Conservation (phyloP, 805 yeast species). For the Wickerhamomyces tratensis region DNA sequence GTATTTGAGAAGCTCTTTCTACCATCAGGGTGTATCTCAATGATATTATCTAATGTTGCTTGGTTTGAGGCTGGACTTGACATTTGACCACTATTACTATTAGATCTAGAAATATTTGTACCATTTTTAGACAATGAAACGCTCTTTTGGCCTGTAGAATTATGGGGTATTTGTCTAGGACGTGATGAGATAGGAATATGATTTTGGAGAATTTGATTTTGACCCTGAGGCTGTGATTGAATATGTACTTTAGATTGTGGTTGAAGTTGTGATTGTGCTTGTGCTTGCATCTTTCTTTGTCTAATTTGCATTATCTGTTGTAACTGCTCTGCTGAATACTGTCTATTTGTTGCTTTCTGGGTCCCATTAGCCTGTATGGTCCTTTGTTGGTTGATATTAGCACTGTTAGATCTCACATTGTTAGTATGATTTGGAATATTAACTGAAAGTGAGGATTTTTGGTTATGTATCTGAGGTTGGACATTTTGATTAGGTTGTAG, state of each 20-base stretch:
- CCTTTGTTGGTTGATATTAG: slow-evolving; percentile 6
- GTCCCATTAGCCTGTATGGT: background rate
- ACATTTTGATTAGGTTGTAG: background rate
- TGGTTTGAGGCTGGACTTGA: slow-evolving; percentile 3
- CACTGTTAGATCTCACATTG: background rate
- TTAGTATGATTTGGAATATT: too few relatives aligned
- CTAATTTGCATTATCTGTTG: slow-evolving; percentile 42
- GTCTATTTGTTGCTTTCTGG: slow-evolving; percentile 32
- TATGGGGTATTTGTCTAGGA: too few relatives aligned
- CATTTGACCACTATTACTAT: slow-evolving; percentile 9
- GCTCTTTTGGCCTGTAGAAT: background rate
- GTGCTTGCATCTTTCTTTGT: slow-evolving; percentile 12
- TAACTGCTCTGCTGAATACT: slow-evolving; percentile 50
- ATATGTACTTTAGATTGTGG: slow-evolving; percentile 12
- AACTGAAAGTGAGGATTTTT: too few relatives aligned
- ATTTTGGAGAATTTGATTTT: slow-evolving; percentile 6
- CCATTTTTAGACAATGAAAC: background rate
- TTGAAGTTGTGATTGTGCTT: slow-evolving; percentile 4
- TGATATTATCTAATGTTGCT: background rate
- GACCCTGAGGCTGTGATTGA: too few relatives aligned
- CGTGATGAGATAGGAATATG: slow-evolving; percentile 1
- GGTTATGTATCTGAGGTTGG: background rate
- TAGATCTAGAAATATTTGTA: slow-evolving; percentile 8
- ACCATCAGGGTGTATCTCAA: slow-evolving; percentile 3
- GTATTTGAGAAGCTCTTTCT: slow-evolving; percentile 37